phyloP scores from a whole-genome alignment of 495 filamentous ascomycete genomes.

The Talaromyces wortmannii region DNA sequence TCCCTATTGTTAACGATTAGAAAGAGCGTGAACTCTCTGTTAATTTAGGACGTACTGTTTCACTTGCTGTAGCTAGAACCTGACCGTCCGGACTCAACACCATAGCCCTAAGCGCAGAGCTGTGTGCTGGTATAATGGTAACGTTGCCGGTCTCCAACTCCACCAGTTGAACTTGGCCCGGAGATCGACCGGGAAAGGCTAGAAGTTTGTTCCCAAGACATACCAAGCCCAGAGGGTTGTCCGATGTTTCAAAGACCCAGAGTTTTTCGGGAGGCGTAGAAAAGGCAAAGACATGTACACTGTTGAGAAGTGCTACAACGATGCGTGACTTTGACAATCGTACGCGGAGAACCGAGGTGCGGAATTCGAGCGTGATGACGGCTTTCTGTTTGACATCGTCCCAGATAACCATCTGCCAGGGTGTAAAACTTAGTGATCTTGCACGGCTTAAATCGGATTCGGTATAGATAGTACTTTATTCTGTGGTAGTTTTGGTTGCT shows the following conservation, averaged over 20 bases:
- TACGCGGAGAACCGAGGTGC: conserved; percentile 68
- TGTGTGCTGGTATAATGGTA: conserved; percentile 91
- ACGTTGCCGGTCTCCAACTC: conserved; percentile 76
- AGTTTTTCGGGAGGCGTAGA: conserved; percentile 67
- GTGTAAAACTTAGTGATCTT: background rate
- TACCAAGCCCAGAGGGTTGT: conserved; percentile 79
- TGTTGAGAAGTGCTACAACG: conserved; percentile 75
- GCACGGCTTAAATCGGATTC: background rate
- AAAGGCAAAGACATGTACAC: conserved; percentile 78
- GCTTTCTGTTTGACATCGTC: conserved; percentile 76
- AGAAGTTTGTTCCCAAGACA: conserved; percentile 65
- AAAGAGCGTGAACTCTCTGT: conserved; percentile 1
- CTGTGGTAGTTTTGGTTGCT: conserved; percentile 74
- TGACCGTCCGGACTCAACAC: conserved; percentile 74
- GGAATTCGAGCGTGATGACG: conserved; percentile 66
- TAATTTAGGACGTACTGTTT: conserved; percentile 49
- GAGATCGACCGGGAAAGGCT: conserved; percentile 75
- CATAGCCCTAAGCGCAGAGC: conserved; percentile 70
- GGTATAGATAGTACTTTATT: conserved; percentile 60
- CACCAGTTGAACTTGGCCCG: conserved; percentile 89
- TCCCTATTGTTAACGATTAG: conserved; percentile 43
- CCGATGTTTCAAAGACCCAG: conserved; percentile 73
- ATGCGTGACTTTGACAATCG: conserved; percentile 73
- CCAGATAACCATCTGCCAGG: conserved; percentile 73
- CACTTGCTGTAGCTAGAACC: conserved; percentile 83